Evolutionary conservation across 1,284 basidiomycete species (phyloP), one percentile per base, ranked within the genome.

Genomic region (Pseudozyma hubeiensis): DNA sequence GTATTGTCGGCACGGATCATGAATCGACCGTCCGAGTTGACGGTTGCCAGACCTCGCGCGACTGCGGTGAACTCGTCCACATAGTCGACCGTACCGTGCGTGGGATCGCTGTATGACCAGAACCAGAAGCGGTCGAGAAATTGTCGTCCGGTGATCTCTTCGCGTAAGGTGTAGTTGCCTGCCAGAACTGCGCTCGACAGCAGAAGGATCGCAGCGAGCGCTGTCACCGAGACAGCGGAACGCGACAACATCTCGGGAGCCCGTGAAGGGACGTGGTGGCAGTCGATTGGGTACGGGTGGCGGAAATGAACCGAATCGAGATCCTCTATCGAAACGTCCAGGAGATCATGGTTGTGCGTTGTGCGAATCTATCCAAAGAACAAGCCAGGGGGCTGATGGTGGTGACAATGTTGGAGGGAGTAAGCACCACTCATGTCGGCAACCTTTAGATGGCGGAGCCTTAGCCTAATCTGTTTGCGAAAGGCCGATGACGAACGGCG

Each of bases 1-100:
- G 53, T 72, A 34, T 69, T 75, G 58, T 79, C 77, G 33, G 75
- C 77, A 14, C 57, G 64, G 40, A 79, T 64, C 9, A 77, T 66
- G 45, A 79, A 79, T 14, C 57, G 56, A 3, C 62, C 62, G 4
- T 43, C 53, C 17, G 55, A 31, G 37, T 79, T 62, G 34, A 77
- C 68, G 29, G 63, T 75, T 1, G 59, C 60, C 11, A 77, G 53
- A 9, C 63, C 60, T 5, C 54, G 50, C 4, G 53, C 17, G 9
- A 48, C 16, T 9, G 77, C 75, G 3, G 61, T 64, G 7, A 60
- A 53, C 34, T 72, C 43, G 33, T 70, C 51, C 14, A 77, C 68
- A 54, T 78, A 75, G 16, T 79, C 49, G 34, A 81, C 77, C 6
- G 51, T 59, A 9, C 79, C 77, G 13, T 64, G 33, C 2, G 74